Percentiles rank a stretch among this genome's conserved stretches.
Evolutionary conservation across 768 basidiomycete species (phyloP).

Genomic region (Chalciporus sphaerocephalus): DNA sequence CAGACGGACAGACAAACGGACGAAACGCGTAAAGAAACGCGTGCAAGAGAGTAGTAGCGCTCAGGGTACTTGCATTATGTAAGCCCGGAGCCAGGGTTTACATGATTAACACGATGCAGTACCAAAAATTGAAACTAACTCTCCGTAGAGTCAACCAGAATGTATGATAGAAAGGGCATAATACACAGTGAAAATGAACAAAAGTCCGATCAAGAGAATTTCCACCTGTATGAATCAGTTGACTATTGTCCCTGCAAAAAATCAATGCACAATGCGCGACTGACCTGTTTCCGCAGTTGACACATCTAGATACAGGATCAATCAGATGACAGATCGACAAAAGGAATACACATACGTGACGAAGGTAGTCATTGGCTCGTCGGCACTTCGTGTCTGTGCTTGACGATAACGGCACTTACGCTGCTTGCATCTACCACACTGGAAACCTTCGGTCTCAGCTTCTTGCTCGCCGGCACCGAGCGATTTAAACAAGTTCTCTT

Average conservation of each 20-base stretch:
- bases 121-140: background rate
- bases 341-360: constrained; percentile 60
- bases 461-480: constrained; percentile 85
- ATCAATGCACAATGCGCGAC: constrained; percentile 4
- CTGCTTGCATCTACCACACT: constrained; percentile 90
- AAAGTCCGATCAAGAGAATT: constrained; percentile 49
- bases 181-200: constrained; percentile 2
- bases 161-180: constrained; percentile 7
- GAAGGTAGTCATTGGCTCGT: constrained; percentile 98
- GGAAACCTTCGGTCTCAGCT: constrained; percentile 97
- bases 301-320: constrained; percentile 42
- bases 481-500: constrained; percentile 86
- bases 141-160: constrained; percentile 1
- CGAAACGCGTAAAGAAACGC: constrained; percentile 16
- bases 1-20: constrained; percentile 1
- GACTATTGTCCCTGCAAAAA: background rate
- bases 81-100: constrained; percentile 21
- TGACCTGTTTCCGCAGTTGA: constrained; percentile 60
- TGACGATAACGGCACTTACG: constrained; percentile 90
- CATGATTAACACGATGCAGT: constrained; percentile 11
- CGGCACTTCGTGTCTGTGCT: constrained; percentile 95
- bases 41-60: background rate
- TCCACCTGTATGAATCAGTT: constrained; percentile 42
- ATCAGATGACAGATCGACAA: background rate
- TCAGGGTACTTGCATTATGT: constrained; percentile 15